These are phyloP conservation scores for Rhizophlyctis rosea DNA, from an alignment of 192 early-diverging fungal genomes.

Conservation along the genomic window DNA sequence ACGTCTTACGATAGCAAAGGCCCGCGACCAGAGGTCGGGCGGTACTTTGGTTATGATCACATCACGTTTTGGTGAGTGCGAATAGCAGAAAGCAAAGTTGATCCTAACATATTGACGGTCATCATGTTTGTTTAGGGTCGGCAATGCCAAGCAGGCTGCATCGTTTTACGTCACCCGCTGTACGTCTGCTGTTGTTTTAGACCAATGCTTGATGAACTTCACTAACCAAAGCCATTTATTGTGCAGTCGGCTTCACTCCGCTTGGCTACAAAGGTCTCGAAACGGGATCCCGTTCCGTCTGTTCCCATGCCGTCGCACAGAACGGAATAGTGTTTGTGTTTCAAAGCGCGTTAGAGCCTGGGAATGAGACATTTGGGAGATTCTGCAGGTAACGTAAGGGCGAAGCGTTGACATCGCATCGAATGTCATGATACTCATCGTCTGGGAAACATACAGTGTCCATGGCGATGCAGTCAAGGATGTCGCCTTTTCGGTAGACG, in stretches of 20 bases:
- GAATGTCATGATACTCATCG: neutral
- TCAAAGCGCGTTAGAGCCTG: conserved; percentile 85
- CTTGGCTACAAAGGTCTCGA: conserved; percentile 95
- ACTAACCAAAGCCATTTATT: neutral
- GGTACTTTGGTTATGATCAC: conserved; percentile 75
- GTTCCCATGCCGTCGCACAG: conserved; percentile 82
- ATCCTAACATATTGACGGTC: no score
- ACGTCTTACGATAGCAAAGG: no score
- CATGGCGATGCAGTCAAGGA: conserved; percentile 97
- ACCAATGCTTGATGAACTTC: neutral
- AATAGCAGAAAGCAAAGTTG: neutral
- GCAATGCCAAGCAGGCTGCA: conserved; percentile 93
- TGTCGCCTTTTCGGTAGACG: conserved; percentile 89
- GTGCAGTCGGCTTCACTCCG: conserved; percentile 79
- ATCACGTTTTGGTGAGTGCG: conserved; percentile 64
- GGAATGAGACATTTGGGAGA: conserved; percentile 58
- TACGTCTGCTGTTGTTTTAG: conserved; percentile 21
- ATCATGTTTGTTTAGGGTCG: conserved; percentile 63
- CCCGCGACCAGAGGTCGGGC: conserved; percentile 58
- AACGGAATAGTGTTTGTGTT: conserved; percentile 83
- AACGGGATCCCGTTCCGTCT: conserved; percentile 84
- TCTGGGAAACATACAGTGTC: conserved; percentile 29
- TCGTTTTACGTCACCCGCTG: conserved; percentile 86
- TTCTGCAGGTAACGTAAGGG: no score
- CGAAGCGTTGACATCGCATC: no score